Percentiles rank a stretch among this genome's conserved stretches.
phyloP scores from a whole-genome alignment of 345 rosid genomes.

The Salix koriyanagi region DNA sequence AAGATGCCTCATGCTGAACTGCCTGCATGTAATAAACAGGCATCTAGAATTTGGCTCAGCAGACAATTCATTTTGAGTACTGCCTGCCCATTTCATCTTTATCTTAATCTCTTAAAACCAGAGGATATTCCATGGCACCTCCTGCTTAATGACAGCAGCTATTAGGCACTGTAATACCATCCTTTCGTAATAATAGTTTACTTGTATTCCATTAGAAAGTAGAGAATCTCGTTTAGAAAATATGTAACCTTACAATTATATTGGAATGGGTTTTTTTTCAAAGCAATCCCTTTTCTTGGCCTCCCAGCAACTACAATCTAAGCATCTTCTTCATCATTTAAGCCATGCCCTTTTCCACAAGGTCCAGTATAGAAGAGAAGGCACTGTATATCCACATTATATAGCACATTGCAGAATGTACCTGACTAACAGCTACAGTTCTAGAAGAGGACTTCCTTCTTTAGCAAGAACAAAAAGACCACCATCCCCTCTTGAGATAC shows the following conservation, averaged over 20 bases:
- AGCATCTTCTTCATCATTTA: background rate
- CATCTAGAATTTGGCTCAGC: background rate
- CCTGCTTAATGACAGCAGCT: too few species aligned
- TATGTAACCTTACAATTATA: background rate
- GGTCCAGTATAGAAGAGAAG: background rate
- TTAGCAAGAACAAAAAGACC: conserved; percentile 89
- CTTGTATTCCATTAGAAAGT: background rate
- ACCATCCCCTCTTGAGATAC: conserved; percentile 94
- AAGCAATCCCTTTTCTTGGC: background rate
- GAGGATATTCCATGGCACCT: background rate
- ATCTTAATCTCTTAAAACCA: background rate
- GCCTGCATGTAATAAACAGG: background rate
- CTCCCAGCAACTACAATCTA: too few species aligned
- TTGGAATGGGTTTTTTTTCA: background rate
- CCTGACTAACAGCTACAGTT: conserved; percentile 38
- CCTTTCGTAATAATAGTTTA: background rate
- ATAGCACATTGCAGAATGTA: conserved; percentile 1
- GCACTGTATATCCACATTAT: background rate
- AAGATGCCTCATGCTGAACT: background rate
- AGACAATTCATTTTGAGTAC: background rate
- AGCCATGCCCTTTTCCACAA: background rate
- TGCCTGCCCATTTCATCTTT: background rate
- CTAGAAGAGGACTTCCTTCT: conserved; percentile 85
- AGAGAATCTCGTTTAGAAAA: background rate
- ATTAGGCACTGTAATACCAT: background rate